phyloP scores from a whole-genome alignment of 768 basidiomycete genomes.

The Cystofilobasidium macerans region DNA sequence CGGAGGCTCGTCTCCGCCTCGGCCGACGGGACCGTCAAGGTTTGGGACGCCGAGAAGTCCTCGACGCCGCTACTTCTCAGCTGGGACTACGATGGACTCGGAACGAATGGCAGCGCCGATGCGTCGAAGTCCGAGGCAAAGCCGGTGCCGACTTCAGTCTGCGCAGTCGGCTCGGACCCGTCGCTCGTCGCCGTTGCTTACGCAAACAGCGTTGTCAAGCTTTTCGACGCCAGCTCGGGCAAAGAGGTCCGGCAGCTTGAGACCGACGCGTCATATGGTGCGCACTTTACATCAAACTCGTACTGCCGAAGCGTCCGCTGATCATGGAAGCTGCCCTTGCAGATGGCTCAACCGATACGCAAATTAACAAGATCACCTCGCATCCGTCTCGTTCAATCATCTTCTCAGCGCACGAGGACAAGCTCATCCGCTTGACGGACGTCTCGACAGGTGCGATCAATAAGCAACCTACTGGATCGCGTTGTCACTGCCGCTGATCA shows the following conservation, averaged over 20 bases:
- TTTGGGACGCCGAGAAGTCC: conserved; percentile 42
- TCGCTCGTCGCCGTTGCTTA: conserved; percentile 85
- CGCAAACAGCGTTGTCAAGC: conserved; percentile 74
- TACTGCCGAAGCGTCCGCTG: neutral
- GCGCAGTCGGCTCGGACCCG: conserved; percentile 68
- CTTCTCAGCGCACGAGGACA: conserved; percentile 87
- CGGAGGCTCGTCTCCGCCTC: conserved; percentile 76
- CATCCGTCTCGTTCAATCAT: conserved; percentile 83
- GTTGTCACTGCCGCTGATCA: neutral
- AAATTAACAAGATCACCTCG: conserved; percentile 75
- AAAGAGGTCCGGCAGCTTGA: conserved; percentile 53
- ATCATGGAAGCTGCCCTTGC: conserved; percentile 8
- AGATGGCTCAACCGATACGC: conserved; percentile 66
- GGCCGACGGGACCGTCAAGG: conserved; percentile 66
- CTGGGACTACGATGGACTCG: conserved; percentile 69
- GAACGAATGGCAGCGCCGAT: conserved; percentile 44
- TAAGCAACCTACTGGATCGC: neutral
- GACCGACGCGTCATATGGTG: conserved; percentile 42
- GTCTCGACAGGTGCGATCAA: conserved; percentile 51
- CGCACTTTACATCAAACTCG: neutral
- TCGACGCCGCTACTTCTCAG: conserved; percentile 52
- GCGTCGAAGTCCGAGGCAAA: conserved; percentile 33
- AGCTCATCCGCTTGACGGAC: conserved; percentile 81
- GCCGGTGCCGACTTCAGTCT: conserved; percentile 65
- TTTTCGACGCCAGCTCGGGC: conserved; percentile 82